Evolutionary conservation across 345 rosid species (phyloP).

Genomic region (Moricandia arvensis): DNA sequence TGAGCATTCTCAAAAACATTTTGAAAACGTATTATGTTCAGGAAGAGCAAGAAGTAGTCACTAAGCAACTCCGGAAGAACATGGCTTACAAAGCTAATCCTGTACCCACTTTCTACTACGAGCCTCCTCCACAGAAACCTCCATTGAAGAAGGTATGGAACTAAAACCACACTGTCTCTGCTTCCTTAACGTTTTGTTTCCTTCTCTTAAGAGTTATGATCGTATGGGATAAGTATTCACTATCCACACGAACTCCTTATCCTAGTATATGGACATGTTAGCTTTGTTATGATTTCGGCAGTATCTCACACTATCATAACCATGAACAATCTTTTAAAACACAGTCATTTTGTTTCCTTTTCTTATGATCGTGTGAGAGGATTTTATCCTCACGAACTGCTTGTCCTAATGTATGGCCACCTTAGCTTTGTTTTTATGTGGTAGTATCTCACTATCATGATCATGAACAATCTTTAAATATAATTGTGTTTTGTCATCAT

Average conservation of each 20-base stretch:
- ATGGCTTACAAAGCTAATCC: conserved; percentile 88
- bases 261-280: not conserved
- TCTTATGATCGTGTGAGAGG: no score
- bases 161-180: not conserved
- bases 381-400: no score
- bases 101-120: conserved; percentile 85
- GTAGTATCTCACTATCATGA: no score
- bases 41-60: conserved; percentile 96
- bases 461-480: no score
- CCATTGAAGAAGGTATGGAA: conserved; percentile 74
- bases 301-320: not conserved
- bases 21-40: conserved; percentile 30
- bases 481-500: not conserved
- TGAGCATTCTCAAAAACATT: no score
- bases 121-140: conserved; percentile 75
- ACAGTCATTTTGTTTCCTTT: no score
- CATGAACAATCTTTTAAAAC: not conserved
- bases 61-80: conserved; percentile 82
- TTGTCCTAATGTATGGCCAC: no score
- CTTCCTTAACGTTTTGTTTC: not conserved
- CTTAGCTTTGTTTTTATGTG: no score
- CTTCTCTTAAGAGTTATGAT: not conserved
- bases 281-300: not conserved
- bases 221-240: not conserved
- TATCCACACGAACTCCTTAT: no score